phyloP scores from a whole-genome alignment of 768 basidiomycete genomes.

The Auricularia auricula-judae region DNA sequence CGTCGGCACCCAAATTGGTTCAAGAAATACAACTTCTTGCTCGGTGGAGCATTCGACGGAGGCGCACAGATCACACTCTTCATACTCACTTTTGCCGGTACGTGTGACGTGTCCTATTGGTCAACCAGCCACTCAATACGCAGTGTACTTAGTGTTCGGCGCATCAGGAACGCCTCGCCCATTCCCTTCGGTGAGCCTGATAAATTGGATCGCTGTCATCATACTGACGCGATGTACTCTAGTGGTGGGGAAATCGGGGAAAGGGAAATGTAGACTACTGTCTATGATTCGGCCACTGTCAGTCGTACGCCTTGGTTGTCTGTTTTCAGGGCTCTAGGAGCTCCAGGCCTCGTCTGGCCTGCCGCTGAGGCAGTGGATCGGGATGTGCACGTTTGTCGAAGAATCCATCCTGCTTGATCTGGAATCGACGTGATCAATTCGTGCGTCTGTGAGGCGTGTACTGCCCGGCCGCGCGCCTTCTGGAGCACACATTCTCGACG shows the following conservation, averaged over 20 bases:
- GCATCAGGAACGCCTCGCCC: constrained; percentile 37
- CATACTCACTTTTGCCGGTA: constrained; percentile 43
- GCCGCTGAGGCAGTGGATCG: too few relatives aligned
- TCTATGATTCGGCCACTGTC: not conserved
- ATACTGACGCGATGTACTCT: not conserved
- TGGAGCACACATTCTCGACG: too few relatives aligned
- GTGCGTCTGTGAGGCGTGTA: not conserved
- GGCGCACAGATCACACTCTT: constrained; percentile 58
- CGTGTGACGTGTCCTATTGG: too few relatives aligned
- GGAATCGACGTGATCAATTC: not conserved
- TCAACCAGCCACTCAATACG: too few relatives aligned
- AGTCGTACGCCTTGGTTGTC: not conserved
- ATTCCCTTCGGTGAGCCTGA: constrained; percentile 28
- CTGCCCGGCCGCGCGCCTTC: not conserved
- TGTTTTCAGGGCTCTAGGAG: too few relatives aligned
- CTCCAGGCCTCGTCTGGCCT: too few relatives aligned
- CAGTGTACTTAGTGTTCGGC: constrained; percentile 33
- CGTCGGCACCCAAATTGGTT: constrained; percentile 54
- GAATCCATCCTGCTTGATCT: too few relatives aligned
- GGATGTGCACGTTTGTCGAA: too few relatives aligned
- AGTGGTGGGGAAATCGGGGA: not conserved
- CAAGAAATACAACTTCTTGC: constrained; percentile 50
- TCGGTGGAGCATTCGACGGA: constrained; percentile 56
- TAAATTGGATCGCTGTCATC: not conserved
- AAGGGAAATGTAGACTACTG: not conserved